Percentiles rank a stretch among this genome's conserved stretches.
Conservation (phyloP, 2,329 filamentous ascomycete species). For the Teratosphaeria pseudoeucalypti region DNA sequence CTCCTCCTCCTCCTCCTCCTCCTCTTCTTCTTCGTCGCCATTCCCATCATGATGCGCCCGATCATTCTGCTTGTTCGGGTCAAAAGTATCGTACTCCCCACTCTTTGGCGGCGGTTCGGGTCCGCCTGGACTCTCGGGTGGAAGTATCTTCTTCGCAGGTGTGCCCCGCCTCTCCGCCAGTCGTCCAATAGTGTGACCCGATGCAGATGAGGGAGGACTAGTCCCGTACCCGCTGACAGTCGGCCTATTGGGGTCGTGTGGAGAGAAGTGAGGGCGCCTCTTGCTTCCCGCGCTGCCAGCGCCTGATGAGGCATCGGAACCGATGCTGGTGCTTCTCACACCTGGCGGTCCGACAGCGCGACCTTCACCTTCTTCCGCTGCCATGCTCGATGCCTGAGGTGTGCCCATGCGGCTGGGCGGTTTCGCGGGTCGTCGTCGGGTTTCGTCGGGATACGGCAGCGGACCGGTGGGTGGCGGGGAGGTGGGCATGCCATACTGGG, state of each 20-base stretch:
- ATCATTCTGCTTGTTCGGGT: not conserved
- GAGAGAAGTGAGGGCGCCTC: conserved; percentile 34
- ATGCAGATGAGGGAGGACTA: conserved; percentile 18
- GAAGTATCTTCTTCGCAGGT: conserved; percentile 64
- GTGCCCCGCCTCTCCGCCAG: conserved; percentile 74
- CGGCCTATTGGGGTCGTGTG: conserved; percentile 39
- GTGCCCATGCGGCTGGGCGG: conserved; percentile 8
- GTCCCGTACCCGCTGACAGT: conserved; percentile 36
- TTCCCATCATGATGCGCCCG: conserved; percentile 33
- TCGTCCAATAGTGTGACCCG: conserved; percentile 32
- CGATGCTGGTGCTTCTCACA: conserved; percentile 21
- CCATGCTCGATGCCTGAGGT: not conserved
- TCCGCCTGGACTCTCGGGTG: conserved; percentile 65
- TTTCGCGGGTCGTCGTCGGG: conserved; percentile 7
- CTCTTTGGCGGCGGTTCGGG: conserved; percentile 60
- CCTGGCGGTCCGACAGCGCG: conserved; percentile 9
- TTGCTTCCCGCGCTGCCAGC: conserved; percentile 13
- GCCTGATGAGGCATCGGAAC: conserved; percentile 18
- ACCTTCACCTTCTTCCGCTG: conserved; percentile 19
- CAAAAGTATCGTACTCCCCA: conserved; percentile 1
- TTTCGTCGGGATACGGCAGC: conserved; percentile 22
- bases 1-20: not conserved
- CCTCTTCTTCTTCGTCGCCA: conserved; percentile 20
- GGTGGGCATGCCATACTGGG: conserved; percentile 19
- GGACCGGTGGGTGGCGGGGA: conserved; percentile 22